Evolutionary conservation across 1,284 basidiomycete genomes (phyloP).

Genomic region (Rhizoctonia solani): DNA sequence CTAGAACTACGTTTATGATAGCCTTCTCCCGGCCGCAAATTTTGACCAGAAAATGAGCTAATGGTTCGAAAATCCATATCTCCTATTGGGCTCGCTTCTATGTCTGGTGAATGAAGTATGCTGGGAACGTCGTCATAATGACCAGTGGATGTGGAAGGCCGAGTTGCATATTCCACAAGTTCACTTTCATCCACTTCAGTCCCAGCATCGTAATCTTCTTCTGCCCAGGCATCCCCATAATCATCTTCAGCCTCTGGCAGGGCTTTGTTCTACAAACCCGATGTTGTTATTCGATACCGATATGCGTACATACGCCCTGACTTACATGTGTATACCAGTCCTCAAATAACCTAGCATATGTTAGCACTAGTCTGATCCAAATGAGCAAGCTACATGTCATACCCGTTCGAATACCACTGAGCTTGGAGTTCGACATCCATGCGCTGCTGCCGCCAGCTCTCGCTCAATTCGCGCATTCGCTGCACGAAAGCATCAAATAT

Average conservation of each 20-base stretch:
- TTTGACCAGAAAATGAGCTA: too few species aligned
- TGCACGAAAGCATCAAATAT: conserved; percentile 20
- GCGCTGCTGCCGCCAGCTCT: conserved; percentile 28
- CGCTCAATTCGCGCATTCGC: conserved; percentile 13
- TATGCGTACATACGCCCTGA: too few species aligned
- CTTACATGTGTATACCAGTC: conserved; percentile 17
- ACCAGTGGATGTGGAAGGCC: conserved; percentile 1
- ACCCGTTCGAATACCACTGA: conserved; percentile 28
- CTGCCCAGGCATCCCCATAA: conserved; percentile 4
- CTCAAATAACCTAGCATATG: conserved; percentile 6
- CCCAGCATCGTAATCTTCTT: conserved; percentile 3
- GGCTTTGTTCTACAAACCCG: not conserved
- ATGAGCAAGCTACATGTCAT: not conserved
- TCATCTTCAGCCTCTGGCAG: conserved; percentile 2
- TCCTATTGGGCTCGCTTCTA: too few species aligned
- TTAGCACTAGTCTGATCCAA: not conserved
- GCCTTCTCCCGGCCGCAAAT: too few species aligned
- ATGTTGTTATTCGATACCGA: not conserved
- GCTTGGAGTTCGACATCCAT: conserved; percentile 16
- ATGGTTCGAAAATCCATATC: too few species aligned
- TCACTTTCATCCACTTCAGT: conserved; percentile 19
- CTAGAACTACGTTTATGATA: too few species aligned
- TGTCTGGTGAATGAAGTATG: too few species aligned
- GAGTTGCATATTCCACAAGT: conserved; percentile 29
- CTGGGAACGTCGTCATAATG: not conserved